A percentile compares a stretch with the other conserved stretches of the same genome.
Conservation (phyloP, 441 rosid genomes). For the Rhodomyrtus psidioides region DNA sequence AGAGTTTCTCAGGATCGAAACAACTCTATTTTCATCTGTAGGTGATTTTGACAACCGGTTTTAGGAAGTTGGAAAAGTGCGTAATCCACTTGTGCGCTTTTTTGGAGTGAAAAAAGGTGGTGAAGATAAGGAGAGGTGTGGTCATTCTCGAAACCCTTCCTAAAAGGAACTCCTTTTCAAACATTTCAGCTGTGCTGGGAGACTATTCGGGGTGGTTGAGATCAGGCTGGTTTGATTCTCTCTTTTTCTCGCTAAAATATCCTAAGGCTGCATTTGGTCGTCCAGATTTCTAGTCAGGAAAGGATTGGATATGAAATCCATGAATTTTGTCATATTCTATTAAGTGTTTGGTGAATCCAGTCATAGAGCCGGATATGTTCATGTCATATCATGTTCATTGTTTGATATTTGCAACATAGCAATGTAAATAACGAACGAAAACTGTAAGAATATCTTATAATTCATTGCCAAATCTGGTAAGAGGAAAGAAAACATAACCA, state of each 20-base stretch:
- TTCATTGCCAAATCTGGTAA: too few species aligned
- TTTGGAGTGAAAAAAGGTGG: not conserved
- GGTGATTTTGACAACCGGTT: not conserved
- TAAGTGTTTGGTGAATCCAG: too few species aligned
- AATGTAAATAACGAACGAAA: too few species aligned
- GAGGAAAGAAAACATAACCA: too few species aligned
- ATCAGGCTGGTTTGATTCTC: not conserved
- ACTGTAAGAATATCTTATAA: too few species aligned
- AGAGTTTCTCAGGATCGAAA: not conserved
- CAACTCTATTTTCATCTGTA: not conserved
- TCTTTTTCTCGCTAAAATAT: not conserved
- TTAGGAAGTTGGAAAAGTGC: not conserved
- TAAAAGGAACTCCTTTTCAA: not conserved
- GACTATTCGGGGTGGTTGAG: not conserved
- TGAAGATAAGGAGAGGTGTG: not conserved
- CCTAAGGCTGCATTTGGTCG: not conserved
- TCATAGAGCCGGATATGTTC: too few species aligned
- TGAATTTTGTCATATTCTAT: too few species aligned
- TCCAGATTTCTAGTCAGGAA: too few species aligned
- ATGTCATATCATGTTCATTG: too few species aligned
- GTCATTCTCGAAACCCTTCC: not conserved
- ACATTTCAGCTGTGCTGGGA: not conserved
- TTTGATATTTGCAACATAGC: too few species aligned
- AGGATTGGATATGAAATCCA: too few species aligned
- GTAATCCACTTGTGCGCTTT: not conserved